A percentile compares a stretch with the other conserved stretches of the same genome.
Evolutionary conservation across 1,139 yeast genomes (phyloP).

Genomic region (Pichia sp.): DNA sequence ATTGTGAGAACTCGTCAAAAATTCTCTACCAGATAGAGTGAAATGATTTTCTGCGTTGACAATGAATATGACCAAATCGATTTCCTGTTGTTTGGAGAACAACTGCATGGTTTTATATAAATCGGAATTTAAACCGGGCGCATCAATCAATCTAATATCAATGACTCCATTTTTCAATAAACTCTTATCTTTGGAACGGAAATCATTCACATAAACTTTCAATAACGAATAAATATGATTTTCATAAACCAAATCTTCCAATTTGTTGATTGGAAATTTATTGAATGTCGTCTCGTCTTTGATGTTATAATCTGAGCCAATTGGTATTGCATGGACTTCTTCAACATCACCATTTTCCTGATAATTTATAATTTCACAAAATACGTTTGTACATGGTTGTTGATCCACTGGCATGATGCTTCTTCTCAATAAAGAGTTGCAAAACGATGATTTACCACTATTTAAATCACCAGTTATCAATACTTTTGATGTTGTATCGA

Average conservation of each 20-base stretch:
- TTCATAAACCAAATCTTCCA: conserved; percentile 66
- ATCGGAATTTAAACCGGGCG: conserved; percentile 94
- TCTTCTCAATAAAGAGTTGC: conserved; percentile 80
- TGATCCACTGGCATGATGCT: conserved; percentile 89
- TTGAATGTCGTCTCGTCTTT: conserved; percentile 61
- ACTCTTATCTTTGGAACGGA: conserved; percentile 60
- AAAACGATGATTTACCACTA: conserved; percentile 93
- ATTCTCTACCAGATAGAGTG: conserved; percentile 90
- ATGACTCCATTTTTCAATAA: conserved; percentile 83
- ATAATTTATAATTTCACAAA: conserved; percentile 89
- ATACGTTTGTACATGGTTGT: conserved; percentile 95
- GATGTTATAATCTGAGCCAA: conserved; percentile 49
- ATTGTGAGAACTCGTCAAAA: conserved; percentile 81
- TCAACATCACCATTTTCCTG: conserved; percentile 66
- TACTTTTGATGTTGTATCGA: conserved; percentile 88
- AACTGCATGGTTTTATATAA: conserved; percentile 93
- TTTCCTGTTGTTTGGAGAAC: conserved; percentile 93
- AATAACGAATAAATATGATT: conserved; percentile 66
- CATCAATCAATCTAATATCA: conserved; percentile 88
- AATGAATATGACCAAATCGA: conserved; percentile 92
- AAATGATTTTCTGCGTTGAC: conserved; percentile 95
- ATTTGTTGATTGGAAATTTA: conserved; percentile 41
- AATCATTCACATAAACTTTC: conserved; percentile 76
- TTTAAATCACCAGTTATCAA: conserved; percentile 95
- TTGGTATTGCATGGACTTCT: conserved; percentile 89